Evolutionary conservation across 2,329 filamentous ascomycete species (phyloP).

Genomic region (Exophiala viscosa): DNA sequence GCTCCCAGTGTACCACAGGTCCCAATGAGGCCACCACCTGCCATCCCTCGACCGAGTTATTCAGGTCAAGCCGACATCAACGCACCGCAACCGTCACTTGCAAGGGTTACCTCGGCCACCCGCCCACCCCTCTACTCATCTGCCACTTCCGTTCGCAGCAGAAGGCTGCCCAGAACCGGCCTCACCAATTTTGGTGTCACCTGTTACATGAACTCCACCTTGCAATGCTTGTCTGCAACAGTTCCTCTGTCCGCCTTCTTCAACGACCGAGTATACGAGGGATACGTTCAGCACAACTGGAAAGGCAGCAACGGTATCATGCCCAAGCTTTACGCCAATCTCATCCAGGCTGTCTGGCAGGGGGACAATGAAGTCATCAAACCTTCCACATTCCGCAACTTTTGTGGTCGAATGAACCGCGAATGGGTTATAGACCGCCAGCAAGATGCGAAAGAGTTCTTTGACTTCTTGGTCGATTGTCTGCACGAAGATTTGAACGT

Average conservation of each 20-base stretch:
- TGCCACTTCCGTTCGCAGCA: conserved; percentile 39
- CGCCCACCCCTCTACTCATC: conserved; percentile 43
- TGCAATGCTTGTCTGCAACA: conserved; percentile 79
- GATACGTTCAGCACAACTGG: conserved; percentile 61
- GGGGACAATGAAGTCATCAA: conserved; percentile 50
- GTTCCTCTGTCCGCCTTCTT: conserved; percentile 60
- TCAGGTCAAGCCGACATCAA: conserved; percentile 69
- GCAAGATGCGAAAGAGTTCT: conserved; percentile 89
- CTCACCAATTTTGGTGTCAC: conserved; percentile 76
- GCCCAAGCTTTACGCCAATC: conserved; percentile 59
- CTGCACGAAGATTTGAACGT: conserved; percentile 83
- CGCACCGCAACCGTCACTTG: conserved; percentile 43
- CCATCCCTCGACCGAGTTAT: conserved; percentile 69
- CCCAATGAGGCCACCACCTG: conserved; percentile 63
- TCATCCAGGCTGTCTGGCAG: conserved; percentile 62
- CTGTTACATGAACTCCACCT: conserved; percentile 88
- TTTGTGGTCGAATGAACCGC: conserved; percentile 61
- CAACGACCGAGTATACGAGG: conserved; percentile 55
- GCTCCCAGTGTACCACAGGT: conserved; percentile 52
- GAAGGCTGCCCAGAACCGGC: conserved; percentile 63
- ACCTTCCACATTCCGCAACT: conserved; percentile 62
- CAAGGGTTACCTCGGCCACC: conserved; percentile 43
- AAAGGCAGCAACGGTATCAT: conserved; percentile 63
- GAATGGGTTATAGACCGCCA: conserved; percentile 72
- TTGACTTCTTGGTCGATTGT: conserved; percentile 74